Base-by-base conservation (phyloP, 2,329 filamentous ascomycete genomes). In the Penicillium polonicum region DNA sequence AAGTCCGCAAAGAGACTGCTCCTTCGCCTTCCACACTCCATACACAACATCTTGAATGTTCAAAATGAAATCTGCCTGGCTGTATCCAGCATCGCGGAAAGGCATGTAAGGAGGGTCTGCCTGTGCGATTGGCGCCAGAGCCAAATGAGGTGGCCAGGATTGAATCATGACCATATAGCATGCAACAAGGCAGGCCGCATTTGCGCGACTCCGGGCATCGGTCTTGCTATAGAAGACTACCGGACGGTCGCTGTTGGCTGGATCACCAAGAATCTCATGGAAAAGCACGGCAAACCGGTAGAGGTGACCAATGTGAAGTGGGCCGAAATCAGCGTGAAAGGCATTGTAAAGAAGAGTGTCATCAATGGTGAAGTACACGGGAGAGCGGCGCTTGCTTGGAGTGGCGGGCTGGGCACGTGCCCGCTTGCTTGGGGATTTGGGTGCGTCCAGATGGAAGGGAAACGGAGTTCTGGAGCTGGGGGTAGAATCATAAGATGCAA, bases 161-260 rank as follows among this genome's bases (percentile, higher is more conserved):
- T 99, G 94, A 68, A 99, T 96, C 64, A 99, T 80, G 43, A 99
- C 92, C 92, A 99, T 97, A 79, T 99, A 99, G 80, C 92, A 96
- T 54, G 94, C 93, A 45, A 99, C 85, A 70, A 99, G 84, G 74
- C 92, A 97, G 29, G 94, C 92, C 48, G 94, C 92, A 76, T 99
- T 99, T 65, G 72, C 94, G 51, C 74, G 84, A 90, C 92, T 97
- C 72, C 92, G 87, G 33, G 93, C 88, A 77, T 99, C 92, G 5
- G 92, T 88, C 67, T 87, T 88, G 77, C 92, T 97, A 89, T 92
- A 99, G 77, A 99, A 97, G 9, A 97, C 93, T 57, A 99, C 91
- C 2, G 91, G 89, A 48, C 91, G 84, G 64, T 92, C 88, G 78
- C 92, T 90, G 76, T 96, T 97, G 69, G 91, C 90, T 63, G 92